Conservation (phyloP, 495 filamentous ascomycete genomes). For the Friedmanniomyces simplex region DNA sequence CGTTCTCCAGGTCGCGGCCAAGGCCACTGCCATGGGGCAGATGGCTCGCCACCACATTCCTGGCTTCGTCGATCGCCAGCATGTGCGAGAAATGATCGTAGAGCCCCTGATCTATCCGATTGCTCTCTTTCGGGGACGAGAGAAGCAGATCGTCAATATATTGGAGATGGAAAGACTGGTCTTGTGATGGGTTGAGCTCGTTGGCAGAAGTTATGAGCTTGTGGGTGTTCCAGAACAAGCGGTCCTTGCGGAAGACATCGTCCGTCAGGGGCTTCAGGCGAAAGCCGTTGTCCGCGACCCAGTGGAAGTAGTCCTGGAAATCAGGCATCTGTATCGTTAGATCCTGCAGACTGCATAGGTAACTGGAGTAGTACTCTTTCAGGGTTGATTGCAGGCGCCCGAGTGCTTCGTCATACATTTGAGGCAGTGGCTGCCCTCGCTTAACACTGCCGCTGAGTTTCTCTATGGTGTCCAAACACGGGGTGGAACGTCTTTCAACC, state of each 20-base stretch:
- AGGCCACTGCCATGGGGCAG: neutral
- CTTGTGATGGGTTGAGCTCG: neutral
- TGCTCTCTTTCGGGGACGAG: neutral
- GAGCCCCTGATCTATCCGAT: neutral
- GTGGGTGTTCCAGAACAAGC: neutral
- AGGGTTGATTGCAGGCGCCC: too few species aligned
- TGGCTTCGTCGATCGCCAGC: neutral
- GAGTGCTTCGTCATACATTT: too few species aligned
- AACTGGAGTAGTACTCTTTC: too few species aligned
- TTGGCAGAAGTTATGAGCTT: neutral
- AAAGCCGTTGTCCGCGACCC: neutral
- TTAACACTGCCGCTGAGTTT: too few species aligned
- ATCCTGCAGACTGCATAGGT: too few species aligned
- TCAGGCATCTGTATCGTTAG: too few species aligned
- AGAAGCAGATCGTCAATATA: neutral
- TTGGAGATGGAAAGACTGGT: neutral
- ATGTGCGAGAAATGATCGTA: neutral
- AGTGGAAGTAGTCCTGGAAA: neutral
- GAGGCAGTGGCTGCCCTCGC: too few species aligned
- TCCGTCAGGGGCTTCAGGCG: neutral
- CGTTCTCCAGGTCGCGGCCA: too few species aligned
- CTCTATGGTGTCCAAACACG: too few species aligned
- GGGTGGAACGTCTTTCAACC: too few species aligned
- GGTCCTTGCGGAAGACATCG: neutral
- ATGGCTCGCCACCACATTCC: neutral